These are phyloP conservation scores for Rhexocercosporidium sp. DNA, from an alignment of 2,329 filamentous ascomycete genomes.

Conservation along the genomic window DNA sequence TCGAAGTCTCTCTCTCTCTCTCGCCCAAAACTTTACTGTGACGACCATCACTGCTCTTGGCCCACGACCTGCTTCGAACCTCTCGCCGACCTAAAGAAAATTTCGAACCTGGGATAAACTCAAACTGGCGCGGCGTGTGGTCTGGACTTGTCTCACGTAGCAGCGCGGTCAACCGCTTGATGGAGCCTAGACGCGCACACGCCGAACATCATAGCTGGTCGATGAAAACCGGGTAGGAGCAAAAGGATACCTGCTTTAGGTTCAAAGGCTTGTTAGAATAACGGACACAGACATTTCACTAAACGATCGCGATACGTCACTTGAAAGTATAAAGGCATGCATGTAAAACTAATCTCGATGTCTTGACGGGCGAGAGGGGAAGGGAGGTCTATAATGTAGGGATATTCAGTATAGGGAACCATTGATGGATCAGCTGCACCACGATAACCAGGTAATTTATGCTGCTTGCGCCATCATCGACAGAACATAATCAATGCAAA, in stretches of 20 bases:
- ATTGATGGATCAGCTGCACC: conserved; percentile 1
- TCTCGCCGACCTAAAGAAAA: not conserved
- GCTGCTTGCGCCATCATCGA: not conserved
- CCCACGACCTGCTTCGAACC: not conserved
- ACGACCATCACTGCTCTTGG: not conserved
- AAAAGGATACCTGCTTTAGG: not conserved
- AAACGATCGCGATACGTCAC: not conserved
- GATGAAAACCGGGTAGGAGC: not conserved
- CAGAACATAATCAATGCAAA: not conserved
- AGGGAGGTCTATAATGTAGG: not conserved
- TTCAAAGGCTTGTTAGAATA: not conserved
- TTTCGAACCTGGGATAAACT: not conserved
- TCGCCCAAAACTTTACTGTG: not conserved
- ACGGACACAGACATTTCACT: not conserved
- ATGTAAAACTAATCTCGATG: not conserved
- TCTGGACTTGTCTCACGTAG: not conserved
- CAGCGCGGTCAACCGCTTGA: not conserved
- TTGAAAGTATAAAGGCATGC: conserved; percentile 3
- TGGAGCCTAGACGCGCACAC: not conserved
- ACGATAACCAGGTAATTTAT: not conserved
- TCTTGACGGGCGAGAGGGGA: not conserved
- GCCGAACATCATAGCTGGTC: not conserved
- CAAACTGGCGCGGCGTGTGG: not conserved
- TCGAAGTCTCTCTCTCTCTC: not conserved
- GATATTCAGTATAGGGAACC: not conserved